Evolutionary conservation across 768 basidiomycete genomes (phyloP), one percentile per base, ranked within the genome.

Genomic region (Lentinula aciculospora): DNA sequence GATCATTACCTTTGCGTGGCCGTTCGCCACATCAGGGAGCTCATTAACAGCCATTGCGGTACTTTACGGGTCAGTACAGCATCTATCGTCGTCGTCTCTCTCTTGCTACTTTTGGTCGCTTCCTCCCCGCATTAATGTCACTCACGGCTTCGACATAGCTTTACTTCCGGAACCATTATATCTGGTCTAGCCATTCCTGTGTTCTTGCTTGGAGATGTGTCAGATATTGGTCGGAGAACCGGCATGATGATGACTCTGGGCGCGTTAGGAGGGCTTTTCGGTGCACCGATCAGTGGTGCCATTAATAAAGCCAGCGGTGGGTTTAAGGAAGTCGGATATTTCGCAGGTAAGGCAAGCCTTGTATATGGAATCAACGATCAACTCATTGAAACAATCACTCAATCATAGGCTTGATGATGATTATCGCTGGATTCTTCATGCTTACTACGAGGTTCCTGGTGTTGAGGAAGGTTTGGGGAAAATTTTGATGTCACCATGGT

Each of bases 201-300:
- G 32, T 80, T 87, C 62, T 73, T 79, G 9, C 76, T 91, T 68
- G 88, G 89, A 0, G 74, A 76, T 0, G 74, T 76, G 1, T 71
- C 71, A 3, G 87, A 90, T 56, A 77, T 88, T 0, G 89, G 89
- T 3, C 74, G 84, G 25, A 74, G 89, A 15, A 71, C 79, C 0
- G 88, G 89, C 5, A 82, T 88, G 76, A 81, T 80, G 59, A 73
- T 85, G 67, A 85, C 78, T 29, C 74, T 86, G 50, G 57, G 82
- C 23, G 77, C 88, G 0, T 37, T 89, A 17, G 86, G 86, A 7
- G 85, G 84, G 0, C 72, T 90, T 3, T 77, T 76, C 0, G 89
- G 89, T 0, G 86, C 87, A 2, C 89, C 89, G 0, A 85, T 89
- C 59, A 86, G 86, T 7, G 89, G 89, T 0, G 84, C 84, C 0